These are phyloP conservation scores for Chaetoscypha palmicola DNA, from an alignment of 2,329 filamentous ascomycete genomes.

Conservation along the genomic window DNA sequence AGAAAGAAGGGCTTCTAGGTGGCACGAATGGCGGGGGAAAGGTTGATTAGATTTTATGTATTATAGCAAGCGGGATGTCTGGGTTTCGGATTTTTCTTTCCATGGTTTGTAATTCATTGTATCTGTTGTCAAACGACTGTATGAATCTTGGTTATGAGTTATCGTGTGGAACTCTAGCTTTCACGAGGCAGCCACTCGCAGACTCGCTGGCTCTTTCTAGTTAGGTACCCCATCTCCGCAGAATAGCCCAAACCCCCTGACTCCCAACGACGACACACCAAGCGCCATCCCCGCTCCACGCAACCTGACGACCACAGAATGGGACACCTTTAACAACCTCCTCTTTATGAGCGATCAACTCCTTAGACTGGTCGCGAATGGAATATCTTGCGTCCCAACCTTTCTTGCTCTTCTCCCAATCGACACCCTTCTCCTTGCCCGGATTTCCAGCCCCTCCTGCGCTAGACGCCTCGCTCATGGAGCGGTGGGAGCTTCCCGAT, in stretches of 20 bases:
- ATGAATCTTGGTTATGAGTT: too few relatives aligned
- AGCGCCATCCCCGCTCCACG: conserved; percentile 27
- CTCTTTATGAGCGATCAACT: conserved; percentile 20
- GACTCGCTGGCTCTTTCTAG: too few relatives aligned
- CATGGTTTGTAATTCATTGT: not conserved
- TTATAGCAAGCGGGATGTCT: conserved; percentile 13
- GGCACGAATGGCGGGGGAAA: conserved; percentile 44
- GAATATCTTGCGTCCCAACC: conserved; percentile 14
- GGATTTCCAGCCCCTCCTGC: not conserved
- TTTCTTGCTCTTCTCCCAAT: not conserved
- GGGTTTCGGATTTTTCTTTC: conserved; percentile 1
- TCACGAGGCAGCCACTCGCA: too few relatives aligned
- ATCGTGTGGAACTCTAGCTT: too few relatives aligned
- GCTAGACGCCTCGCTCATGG: not conserved
- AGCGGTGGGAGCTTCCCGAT: not conserved
- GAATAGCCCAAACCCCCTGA: conserved; percentile 20
- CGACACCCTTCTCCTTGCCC: not conserved
- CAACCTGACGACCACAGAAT: conserved; percentile 25
- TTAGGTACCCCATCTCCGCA: conserved; percentile 20
- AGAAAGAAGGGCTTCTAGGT: conserved; percentile 59
- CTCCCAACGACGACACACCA: conserved; percentile 30
- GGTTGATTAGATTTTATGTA: conserved; percentile 37
- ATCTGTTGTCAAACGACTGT: too few relatives aligned
- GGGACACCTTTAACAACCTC: conserved; percentile 18
- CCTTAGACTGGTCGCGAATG: conserved; percentile 12